Base-by-base conservation (phyloP, 805 yeast species). In the Kuraishia floccosa region DNA sequence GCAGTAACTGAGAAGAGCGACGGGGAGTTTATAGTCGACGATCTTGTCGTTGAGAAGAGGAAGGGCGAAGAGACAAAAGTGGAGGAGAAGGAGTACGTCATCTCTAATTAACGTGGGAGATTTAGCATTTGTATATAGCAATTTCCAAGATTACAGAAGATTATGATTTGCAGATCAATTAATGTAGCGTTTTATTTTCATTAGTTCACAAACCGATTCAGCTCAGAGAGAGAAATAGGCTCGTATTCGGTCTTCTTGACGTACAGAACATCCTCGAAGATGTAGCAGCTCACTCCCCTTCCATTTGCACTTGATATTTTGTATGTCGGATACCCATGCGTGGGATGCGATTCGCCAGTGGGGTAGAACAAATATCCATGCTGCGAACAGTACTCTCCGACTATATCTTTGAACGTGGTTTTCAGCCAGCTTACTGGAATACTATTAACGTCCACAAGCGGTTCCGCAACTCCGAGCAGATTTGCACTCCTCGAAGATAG, bases 201-300 rank as follows among this genome's bases (percentile, higher is more conserved):
- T n/a, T n/a, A n/a, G n/a, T n/a, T n/a, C n/a, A n/a, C n/a, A n/a
- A n/a, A n/a, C n/a, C n/a, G n/a, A n/a, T n/a, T n/a, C n/a, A 59
- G 25, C 11, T 49, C 54, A 29, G 56, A 58, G 17, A 62, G 35
- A 4, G 56, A 50, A 3, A 65, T 46, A 1, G 81, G 79, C 31
- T 49, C 54, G 46, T 51, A 72, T 4, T 39, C 47, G 3, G 41
- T 54, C 4, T 20, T n/a, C 23, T 54, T 49, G 11, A 70, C 44
- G 68, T 72, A 84, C 16, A 85, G 41, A 2, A 82, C 76, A 40
- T 84, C 87, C 27, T 76, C 75, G 22, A 67, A 66, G 5, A 82
- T 61, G 38, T 69, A 82, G 11, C 69, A 59, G 24, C 40, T 10
- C 24, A 63, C 10, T 0, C 63, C 58, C 4, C 41, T 49, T 16